Evolutionary conservation across 2,329 filamentous ascomycete species (phyloP), one percentile per base, ranked within the genome.

Genomic region (Hirsutella rhossiliensis): DNA sequence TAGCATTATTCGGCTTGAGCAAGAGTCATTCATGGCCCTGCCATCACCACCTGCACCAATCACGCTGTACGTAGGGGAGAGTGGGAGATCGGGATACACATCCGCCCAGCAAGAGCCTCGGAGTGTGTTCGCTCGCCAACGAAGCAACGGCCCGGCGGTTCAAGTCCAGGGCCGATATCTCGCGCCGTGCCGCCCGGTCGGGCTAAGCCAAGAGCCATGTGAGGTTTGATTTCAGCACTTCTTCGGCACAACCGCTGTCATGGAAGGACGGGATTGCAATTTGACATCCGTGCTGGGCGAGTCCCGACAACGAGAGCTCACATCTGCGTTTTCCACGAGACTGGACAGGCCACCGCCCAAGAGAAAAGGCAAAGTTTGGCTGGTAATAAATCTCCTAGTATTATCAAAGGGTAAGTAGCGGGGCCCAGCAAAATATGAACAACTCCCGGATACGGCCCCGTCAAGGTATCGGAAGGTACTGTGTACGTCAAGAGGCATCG

Each of bases 191-290:
- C 37, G 45, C 42, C 38, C 37, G 31, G 15, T 31, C 7, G 15
- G 48, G 50, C 54, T 52, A 56, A 51, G 52, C 58, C 45, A 52
- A 53, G 49, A 58, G 56, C 54, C 54, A 56, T 51, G 48, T 44
- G 47, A 47, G 45, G 50, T 63, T 80, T 64, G 60, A 75, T 92
- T 73, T 94, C 78, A 92, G 88, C 88, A 95, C 87, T 87, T 94
- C 87, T 94, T 89, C 86, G 88, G 88, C 89, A 87, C 89, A 92
- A 89, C 80, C 76, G 73, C 80, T 88, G 86, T 83, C 86, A 95
- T 81, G 67, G 64, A 62, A 64, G 65, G 81, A 80, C 82, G 78
- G 78, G 73, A 84, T 90, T 92, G 89, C 80, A 96, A 95, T 95
- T 95, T 95, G 88, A 96, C 88, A 95, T 95, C 86, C 84, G 86